Evolutionary conservation across 768 basidiomycete species (phyloP).

Genomic region (Megacollybia marginata): DNA sequence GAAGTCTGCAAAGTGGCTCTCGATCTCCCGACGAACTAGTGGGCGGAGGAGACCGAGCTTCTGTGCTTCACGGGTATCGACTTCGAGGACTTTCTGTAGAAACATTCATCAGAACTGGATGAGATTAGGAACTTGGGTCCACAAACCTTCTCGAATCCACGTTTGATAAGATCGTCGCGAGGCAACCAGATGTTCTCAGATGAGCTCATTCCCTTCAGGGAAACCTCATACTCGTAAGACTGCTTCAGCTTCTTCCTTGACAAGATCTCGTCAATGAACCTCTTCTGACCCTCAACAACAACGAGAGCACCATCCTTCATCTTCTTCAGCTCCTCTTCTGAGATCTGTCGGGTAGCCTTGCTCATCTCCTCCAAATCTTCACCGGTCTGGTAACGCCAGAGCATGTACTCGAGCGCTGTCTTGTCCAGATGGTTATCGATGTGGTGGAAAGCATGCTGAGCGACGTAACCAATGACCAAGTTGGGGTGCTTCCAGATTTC

Average conservation of each 20-base stretch:
- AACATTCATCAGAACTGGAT: constrained; percentile 5
- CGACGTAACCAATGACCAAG: constrained; percentile 98
- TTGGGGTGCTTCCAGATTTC: constrained; percentile 99
- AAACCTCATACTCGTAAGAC: constrained; percentile 97
- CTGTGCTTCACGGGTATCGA: constrained; percentile 96
- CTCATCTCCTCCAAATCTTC: constrained; percentile 96
- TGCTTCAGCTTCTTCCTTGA: constrained; percentile 97
- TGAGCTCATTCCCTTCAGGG: constrained; percentile 90
- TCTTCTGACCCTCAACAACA: constrained; percentile 90
- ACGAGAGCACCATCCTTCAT: constrained; percentile 92
- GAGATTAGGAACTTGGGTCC: background rate
- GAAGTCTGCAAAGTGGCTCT: constrained; percentile 99
- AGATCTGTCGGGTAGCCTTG: constrained; percentile 85
- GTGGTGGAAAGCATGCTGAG: constrained; percentile 99
- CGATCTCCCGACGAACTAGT: constrained; percentile 96
- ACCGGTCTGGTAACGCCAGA: constrained; percentile 99
- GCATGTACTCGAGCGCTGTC: constrained; percentile 98
- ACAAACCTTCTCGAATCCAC: constrained; percentile 89
- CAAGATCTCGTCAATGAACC: constrained; percentile 87
- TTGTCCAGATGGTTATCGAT: constrained; percentile 98
- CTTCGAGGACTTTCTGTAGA: constrained; percentile 87
- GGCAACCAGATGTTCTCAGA: constrained; percentile 98
- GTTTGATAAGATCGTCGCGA: constrained; percentile 95
- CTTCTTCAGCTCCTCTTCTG: constrained; percentile 84
- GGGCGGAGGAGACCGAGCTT: constrained; percentile 91